These are phyloP conservation scores for Arxiozyma bovina DNA, from an alignment of 1,139 yeast species.

Conservation along the genomic window DNA sequence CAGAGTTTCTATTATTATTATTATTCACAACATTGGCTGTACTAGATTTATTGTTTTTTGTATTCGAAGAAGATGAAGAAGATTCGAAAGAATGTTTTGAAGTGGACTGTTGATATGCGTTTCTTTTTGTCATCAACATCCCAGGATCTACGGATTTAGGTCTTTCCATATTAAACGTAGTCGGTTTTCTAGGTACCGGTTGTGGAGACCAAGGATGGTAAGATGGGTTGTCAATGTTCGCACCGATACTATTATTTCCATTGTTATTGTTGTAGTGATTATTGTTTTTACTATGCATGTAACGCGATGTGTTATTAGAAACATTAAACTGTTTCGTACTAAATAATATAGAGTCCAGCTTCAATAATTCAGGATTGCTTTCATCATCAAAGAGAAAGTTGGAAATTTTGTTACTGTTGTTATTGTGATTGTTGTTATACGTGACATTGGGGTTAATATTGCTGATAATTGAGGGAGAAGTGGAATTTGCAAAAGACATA, in stretches of 20 bases:
- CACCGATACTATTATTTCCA: neutral
- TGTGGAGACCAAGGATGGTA: conserved; percentile 28
- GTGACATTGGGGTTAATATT: neutral
- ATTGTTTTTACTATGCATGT: conserved; percentile 5
- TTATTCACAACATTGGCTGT: neutral
- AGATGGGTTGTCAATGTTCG: neutral
- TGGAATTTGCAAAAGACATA: neutral
- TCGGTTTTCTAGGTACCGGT: conserved; percentile 19
- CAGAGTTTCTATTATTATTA: neutral
- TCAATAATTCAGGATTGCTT: neutral
- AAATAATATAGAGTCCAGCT: conserved; percentile 8
- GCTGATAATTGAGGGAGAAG: neutral
- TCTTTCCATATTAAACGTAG: conserved; percentile 25
- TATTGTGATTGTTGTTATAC: too few species aligned
- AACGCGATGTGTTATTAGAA: conserved; percentile 5
- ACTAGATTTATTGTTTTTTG: neutral
- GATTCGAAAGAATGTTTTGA: neutral
- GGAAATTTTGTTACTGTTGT: neutral
- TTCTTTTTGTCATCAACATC: conserved; percentile 7
- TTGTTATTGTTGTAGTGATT: conserved; percentile 9
- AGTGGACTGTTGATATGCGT: conserved; percentile 13
- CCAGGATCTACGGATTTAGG: conserved; percentile 39
- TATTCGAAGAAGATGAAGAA: neutral
- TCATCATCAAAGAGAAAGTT: neutral
- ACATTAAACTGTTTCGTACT: conserved; percentile 9